Evolutionary conservation across 1,139 yeast species (phyloP).

Genomic region (Protomyces arabidopsidicola): DNA sequence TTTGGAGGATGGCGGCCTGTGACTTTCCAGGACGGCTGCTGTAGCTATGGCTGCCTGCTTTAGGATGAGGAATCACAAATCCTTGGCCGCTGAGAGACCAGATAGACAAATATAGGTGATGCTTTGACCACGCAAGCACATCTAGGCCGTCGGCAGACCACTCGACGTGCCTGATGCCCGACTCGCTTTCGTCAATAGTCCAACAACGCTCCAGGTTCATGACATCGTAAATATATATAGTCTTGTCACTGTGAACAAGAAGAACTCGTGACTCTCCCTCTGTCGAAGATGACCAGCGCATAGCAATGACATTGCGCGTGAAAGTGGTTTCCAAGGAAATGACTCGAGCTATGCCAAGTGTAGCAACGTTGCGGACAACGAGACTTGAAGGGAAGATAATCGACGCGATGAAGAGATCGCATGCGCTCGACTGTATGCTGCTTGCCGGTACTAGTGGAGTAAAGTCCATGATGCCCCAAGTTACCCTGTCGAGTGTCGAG

Average conservation of each 20-base stretch:
- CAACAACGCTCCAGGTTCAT: conserved; percentile 22
- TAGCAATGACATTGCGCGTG: background rate
- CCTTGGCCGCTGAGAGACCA: conserved; percentile 24
- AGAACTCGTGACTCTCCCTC: conserved; percentile 28
- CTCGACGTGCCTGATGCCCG: conserved; percentile 30
- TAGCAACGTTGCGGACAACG: conserved; percentile 27
- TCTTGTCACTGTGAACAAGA: conserved; percentile 30
- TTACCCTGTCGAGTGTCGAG: background rate
- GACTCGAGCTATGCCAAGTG: conserved; percentile 28
- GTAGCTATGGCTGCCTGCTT: conserved; percentile 24
- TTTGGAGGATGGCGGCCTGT: conserved; percentile 31
- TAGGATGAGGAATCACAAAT: conserved; percentile 12
- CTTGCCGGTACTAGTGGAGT: conserved; percentile 19
- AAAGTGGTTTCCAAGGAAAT: conserved; percentile 16
- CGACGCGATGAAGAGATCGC: conserved; percentile 19
- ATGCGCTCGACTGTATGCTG: conserved; percentile 3
- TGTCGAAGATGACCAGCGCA: conserved; percentile 13
- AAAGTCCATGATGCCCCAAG: conserved; percentile 2
- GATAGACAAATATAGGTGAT: conserved; percentile 30
- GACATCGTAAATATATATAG: conserved; percentile 31
- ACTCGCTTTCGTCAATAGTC: conserved; percentile 29
- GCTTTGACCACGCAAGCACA: conserved; percentile 32
- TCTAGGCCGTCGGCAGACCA: conserved; percentile 33
- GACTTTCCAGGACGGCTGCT: conserved; percentile 29
- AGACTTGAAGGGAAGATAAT: conserved; percentile 8